phyloP scores from a whole-genome alignment of 2,329 filamentous ascomycete genomes.

The Epichloe aotearoae region DNA sequence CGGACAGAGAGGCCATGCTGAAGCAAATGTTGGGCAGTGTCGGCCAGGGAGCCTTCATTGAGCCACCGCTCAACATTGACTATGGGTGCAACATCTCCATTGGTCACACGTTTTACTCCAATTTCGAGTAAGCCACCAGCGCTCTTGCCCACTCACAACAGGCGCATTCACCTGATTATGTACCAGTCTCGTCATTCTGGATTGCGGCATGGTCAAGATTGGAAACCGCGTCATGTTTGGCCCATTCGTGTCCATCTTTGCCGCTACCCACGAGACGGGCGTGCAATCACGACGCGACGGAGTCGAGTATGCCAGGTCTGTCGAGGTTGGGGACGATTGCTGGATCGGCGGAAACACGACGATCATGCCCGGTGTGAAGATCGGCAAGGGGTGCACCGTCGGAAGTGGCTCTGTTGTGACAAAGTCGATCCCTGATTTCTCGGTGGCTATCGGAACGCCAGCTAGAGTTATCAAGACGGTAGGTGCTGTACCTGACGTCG shows the following conservation, averaged over 20 bases:
- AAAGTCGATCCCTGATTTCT: conserved; percentile 33
- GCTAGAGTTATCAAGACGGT: conserved; percentile 36
- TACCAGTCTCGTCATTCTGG: conserved; percentile 47
- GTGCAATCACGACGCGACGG: conserved; percentile 32
- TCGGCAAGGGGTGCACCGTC: conserved; percentile 38
- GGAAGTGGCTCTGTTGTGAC: conserved; percentile 38
- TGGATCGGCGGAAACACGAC: conserved; percentile 39
- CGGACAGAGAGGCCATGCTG: conserved; percentile 32
- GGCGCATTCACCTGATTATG: background rate
- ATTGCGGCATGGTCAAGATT: conserved; percentile 58
- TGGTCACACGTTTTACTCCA: conserved; percentile 50
- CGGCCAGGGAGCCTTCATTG: conserved; percentile 41
- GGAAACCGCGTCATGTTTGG: conserved; percentile 60
- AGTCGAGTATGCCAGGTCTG: conserved; percentile 32
- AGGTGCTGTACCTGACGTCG: conserved; percentile 21
- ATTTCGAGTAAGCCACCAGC: conserved; percentile 22
- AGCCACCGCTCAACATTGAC: conserved; percentile 49
- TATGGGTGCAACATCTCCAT: conserved; percentile 53
- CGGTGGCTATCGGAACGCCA: conserved; percentile 34
- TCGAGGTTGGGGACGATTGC: conserved; percentile 39
- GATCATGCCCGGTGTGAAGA: conserved; percentile 38
- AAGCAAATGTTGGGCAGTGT: conserved; percentile 33
- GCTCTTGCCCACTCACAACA: background rate
- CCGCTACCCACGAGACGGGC: conserved; percentile 59
- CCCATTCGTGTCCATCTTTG: conserved; percentile 57